phyloP scores from a whole-genome alignment of 306 rosid species.

The Senna tora region DNA sequence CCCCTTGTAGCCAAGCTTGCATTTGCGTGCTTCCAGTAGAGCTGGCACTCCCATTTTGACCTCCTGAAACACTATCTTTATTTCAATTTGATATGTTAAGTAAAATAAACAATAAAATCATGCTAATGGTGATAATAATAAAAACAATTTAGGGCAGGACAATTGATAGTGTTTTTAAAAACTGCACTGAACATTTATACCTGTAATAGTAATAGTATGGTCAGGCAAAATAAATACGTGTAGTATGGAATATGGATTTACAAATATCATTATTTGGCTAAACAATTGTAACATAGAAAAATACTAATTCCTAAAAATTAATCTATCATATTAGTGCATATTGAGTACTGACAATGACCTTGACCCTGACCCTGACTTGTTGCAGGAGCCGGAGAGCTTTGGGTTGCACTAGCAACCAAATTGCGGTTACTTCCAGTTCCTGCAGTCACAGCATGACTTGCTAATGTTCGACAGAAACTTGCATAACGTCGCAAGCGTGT shows the following conservation, averaged over 20 bases:
- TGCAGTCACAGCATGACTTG: constrained; percentile 94
- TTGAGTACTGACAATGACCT: constrained; percentile 50
- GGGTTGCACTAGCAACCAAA: constrained; percentile 93
- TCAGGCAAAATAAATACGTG: too few species aligned
- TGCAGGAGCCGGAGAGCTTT: constrained; percentile 82
- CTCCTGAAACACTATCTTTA: constrained; percentile 51
- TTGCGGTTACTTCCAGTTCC: constrained; percentile 91
- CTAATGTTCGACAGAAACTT: constrained; percentile 98
- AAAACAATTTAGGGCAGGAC: constrained; percentile 28
- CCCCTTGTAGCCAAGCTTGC: constrained; percentile 99
- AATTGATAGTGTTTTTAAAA: constrained; percentile 22
- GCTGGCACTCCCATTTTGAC: constrained; percentile 74
- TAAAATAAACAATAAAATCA: constrained; percentile 27
- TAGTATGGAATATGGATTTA: constrained; percentile 18
- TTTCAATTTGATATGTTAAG: constrained; percentile 30
- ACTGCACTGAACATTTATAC: constrained; percentile 26
- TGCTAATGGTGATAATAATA: neutral
- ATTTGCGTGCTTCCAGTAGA: constrained; percentile 88
- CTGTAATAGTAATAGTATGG: neutral
- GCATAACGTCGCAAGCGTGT: constrained; percentile 98
- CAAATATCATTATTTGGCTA: constrained; percentile 4
- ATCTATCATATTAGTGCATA: constrained; percentile 20
- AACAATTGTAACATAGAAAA: constrained; percentile 14
- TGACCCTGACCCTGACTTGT: constrained; percentile 73
- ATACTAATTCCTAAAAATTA: constrained; percentile 19